Percentiles rank a stretch among this genome's conserved stretches.
phyloP scores from a whole-genome alignment of 176 grass and related monocot species.

The Zoysia pacifica region DNA sequence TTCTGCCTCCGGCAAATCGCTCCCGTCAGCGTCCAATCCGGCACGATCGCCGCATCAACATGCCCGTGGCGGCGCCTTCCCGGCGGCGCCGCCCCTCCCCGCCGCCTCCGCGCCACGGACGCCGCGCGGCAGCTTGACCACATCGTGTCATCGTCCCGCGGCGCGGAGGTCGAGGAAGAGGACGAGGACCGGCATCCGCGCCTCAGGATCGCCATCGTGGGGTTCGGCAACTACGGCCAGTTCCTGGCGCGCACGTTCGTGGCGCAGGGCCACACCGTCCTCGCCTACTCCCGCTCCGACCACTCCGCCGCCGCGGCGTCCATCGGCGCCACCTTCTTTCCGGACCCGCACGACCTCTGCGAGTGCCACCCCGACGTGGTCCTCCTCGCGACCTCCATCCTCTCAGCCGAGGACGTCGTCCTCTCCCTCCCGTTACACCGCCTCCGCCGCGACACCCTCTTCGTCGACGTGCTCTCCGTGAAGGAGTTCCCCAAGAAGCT shows the following conservation, averaged over 20 bases:
- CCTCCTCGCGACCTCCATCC: slow-evolving; percentile 68
- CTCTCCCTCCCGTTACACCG: slow-evolving; percentile 69
- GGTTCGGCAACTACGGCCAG: slow-evolving; percentile 84
- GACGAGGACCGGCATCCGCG: not conserved
- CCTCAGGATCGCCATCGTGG: slow-evolving; percentile 82
- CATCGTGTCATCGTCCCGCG: slow-evolving; percentile 15
- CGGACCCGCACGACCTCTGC: slow-evolving; percentile 79
- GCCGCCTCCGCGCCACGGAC: slow-evolving; percentile 47
- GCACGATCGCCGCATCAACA: not conserved
- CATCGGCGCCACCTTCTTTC: slow-evolving; percentile 56
- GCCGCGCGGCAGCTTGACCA: not conserved
- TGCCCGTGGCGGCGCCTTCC: slow-evolving; percentile 9
- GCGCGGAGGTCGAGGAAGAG: not conserved
- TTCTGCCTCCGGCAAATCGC: not conserved
- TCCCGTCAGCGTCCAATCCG: not conserved
- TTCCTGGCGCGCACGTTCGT: slow-evolving; percentile 59
- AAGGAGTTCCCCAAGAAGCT: slow-evolving; percentile 85
- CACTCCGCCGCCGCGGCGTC: slow-evolving; percentile 53
- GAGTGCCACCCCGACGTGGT: slow-evolving; percentile 87
- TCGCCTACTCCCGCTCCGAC: slow-evolving; percentile 79
- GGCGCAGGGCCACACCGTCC: slow-evolving; percentile 70
- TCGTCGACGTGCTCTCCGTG: slow-evolving; percentile 82
- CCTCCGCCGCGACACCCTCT: slow-evolving; percentile 76
- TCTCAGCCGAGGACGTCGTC: slow-evolving; percentile 65
- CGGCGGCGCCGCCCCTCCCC: not conserved